Evolutionary conservation across 306 rosid species (phyloP).

Genomic region (Sicyos baderoa): DNA sequence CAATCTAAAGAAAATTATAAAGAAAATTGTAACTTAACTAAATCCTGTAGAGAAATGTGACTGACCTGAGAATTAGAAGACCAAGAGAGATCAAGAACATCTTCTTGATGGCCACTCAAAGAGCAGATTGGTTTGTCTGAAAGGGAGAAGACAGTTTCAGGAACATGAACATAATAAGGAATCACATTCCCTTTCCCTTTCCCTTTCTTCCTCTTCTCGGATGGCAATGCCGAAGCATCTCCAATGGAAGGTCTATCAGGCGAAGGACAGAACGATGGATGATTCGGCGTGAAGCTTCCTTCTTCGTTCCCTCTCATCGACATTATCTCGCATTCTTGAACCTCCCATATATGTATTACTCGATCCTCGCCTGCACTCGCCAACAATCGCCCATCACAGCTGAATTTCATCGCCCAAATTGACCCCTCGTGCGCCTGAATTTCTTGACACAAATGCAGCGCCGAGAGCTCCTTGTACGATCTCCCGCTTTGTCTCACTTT

Average conservation of each 20-base stretch:
- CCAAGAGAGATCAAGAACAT: slow-evolving; percentile 82
- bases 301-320: slow-evolving; percentile 43
- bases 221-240: slow-evolving; percentile 24
- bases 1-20: no score
- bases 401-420: slow-evolving; percentile 68
- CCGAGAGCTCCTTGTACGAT: slow-evolving; percentile 61
- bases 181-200: slow-evolving; percentile 35
- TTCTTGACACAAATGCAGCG: slow-evolving; percentile 73
- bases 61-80: slow-evolving; percentile 51
- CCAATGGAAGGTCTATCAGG: slow-evolving; percentile 23
- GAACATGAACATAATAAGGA: slow-evolving; percentile 78
- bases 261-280: slow-evolving; percentile 32
- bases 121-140: slow-evolving; percentile 61
- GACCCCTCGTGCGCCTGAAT: slow-evolving; percentile 90
- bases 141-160: slow-evolving; percentile 59
- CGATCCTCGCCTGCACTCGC: slow-evolving; percentile 78
- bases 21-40: no score
- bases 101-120: slow-evolving; percentile 62
- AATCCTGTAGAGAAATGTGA: no score
- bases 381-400: slow-evolving; percentile 46
- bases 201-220: slow-evolving; percentile 49
- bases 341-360: slow-evolving; percentile 74
- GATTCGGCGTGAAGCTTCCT: slow-evolving; percentile 39
- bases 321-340: slow-evolving; percentile 71
- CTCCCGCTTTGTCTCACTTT: slow-evolving; percentile 59